phyloP scores from a whole-genome alignment of 129 eudicot genomes.

The Glebionis coronaria region DNA sequence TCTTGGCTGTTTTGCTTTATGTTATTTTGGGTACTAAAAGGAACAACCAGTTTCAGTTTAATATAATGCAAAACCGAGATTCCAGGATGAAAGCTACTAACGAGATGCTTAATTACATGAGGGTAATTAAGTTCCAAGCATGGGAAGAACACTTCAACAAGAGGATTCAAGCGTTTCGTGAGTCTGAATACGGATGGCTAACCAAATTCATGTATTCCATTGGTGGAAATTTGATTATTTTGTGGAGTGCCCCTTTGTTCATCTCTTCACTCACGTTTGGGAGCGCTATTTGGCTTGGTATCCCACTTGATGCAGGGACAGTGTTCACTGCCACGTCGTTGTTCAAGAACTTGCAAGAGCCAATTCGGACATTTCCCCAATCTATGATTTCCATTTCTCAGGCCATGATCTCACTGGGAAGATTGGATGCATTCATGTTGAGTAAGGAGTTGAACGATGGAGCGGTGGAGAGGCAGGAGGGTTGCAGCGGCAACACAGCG shows the following conservation, averaged over 20 bases:
- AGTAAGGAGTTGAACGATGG: conserved; percentile 71
- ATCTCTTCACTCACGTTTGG: conserved; percentile 75
- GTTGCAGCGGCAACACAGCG: conserved; percentile 46
- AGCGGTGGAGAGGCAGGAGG: conserved; percentile 63
- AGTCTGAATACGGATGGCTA: conserved; percentile 68
- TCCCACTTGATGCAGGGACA: conserved; percentile 64
- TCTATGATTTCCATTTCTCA: conserved; percentile 83
- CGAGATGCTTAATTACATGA: conserved; percentile 86
- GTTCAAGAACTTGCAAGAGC: conserved; percentile 86
- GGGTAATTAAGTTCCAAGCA: conserved; percentile 89
- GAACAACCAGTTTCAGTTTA: conserved; percentile 55
- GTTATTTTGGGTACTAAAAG: conserved; percentile 50
- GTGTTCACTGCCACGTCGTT: conserved; percentile 76
- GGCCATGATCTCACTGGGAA: conserved; percentile 75
- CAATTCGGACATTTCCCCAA: conserved; percentile 86
- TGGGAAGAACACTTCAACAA: conserved; percentile 88
- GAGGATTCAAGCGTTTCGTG: conserved; percentile 59
- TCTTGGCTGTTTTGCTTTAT: conserved; percentile 43
- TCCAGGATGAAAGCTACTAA: conserved; percentile 88
- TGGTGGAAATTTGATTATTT: conserved; percentile 50
- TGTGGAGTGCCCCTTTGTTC: conserved; percentile 72
- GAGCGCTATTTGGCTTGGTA: conserved; percentile 55
- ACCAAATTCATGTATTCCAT: conserved; percentile 57
- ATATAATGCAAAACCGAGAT: conserved; percentile 64
- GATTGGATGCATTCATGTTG: conserved; percentile 68